Base-by-base conservation (phyloP, 306 rosid genomes). In the Geum urbanum region DNA sequence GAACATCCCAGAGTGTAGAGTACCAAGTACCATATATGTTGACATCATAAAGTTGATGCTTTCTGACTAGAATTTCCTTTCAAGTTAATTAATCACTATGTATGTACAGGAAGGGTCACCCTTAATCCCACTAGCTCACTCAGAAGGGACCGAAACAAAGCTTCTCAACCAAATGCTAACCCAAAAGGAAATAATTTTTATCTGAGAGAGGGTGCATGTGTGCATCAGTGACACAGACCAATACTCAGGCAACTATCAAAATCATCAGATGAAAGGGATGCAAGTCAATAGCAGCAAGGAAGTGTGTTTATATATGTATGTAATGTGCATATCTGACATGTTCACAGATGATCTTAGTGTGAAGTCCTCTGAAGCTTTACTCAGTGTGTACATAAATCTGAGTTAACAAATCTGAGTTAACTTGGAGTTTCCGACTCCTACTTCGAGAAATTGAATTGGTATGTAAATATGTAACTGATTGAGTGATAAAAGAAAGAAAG, bases 71-170 rank as follows among this genome's bases (percentile, higher is more conserved):
- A 40, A 35, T 65, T 63, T 27, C 9, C 24, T 73, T 24, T 27
- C 10, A 32, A 32, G 37, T 32, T 32, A 55, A 20, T 24, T 24
- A 58, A 8, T 18, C 58, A 46, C 44, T 50, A 49, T 19, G 5
- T 24, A 14, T 12, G 14, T 32, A 32, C 37, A 32, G 9, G 37
- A 47, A 3, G 54, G 64, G 65, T 37, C 51, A 47, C 13, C 1
- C 4, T 32, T 10, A 71, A 66, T 49, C 84, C 78, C 82, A 83
- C 85, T 88, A 41, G 20, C 65, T 75, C 74, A 82, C 75, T 60
- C 52, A 73, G 75, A 68, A 63, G 37, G 48, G 56, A 63, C 27
- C 41, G 67, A 58, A 77, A 67, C 59, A 15, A 27, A 8, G 53
- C 73, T 68, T 50, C 37, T 51, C 56, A 32, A 47, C 15, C 15